Percentiles rank a stretch among this genome's conserved stretches.
These are phyloP conservation scores for Neurospora sp. DNA, from an alignment of 495 filamentous ascomycete species.

Conservation along the genomic window DNA sequence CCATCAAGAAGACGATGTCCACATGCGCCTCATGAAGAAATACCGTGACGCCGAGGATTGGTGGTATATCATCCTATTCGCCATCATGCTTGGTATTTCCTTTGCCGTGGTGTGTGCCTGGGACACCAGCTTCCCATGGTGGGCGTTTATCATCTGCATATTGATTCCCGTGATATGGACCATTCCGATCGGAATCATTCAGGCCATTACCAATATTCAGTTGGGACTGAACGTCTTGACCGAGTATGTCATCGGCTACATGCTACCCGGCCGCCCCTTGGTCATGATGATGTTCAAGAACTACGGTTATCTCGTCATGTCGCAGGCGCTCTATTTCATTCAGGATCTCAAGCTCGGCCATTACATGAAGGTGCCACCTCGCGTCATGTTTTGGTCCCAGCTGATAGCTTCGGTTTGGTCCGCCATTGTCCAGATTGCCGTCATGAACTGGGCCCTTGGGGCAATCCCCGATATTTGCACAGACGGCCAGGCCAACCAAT, in stretches of 20 bases:
- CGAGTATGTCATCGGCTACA: constrained; percentile 62
- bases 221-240: constrained; percentile 59
- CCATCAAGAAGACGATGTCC: constrained; percentile 56
- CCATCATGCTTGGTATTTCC: constrained; percentile 33
- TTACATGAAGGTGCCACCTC: constrained; percentile 61
- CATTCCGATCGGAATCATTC: constrained; percentile 47
- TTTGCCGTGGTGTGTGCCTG: constrained; percentile 49
- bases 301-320: constrained; percentile 60
- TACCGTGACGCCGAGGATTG: constrained; percentile 46
- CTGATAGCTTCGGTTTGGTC: constrained; percentile 53
- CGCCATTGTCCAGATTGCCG: constrained; percentile 54
- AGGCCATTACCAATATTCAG: constrained; percentile 57
- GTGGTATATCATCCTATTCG: constrained; percentile 42
- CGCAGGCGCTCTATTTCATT: constrained; percentile 37
- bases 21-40: constrained; percentile 52
- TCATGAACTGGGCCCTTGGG: constrained; percentile 57
- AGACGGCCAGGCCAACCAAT: constrained; percentile 44
- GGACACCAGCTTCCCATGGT: constrained; percentile 53
- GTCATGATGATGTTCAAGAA: constrained; percentile 63
- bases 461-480: constrained; percentile 51
- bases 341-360: constrained; percentile 53
- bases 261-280: constrained; percentile 53
- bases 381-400: constrained; percentile 56
- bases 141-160: constrained; percentile 56
- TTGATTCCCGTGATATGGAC: constrained; percentile 43